Evolutionary conservation across 129 eudicot species (phyloP).

Genomic region (Tanacetum coccineum): DNA sequence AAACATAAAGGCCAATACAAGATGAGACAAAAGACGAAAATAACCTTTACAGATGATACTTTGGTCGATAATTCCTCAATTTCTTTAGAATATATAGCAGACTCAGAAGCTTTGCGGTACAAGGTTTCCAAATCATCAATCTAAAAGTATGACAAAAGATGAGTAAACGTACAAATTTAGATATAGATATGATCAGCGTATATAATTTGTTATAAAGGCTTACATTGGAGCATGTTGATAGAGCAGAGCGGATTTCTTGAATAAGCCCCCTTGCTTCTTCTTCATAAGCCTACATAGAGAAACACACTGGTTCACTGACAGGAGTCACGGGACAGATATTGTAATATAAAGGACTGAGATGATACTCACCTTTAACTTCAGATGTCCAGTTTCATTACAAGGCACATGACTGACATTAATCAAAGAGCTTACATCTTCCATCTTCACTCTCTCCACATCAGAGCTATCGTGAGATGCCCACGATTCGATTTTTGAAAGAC

Average conservation of each 20-base stretch:
- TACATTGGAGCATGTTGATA: constrained; percentile 39
- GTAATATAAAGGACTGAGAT: background rate
- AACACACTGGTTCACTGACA: constrained; percentile 10
- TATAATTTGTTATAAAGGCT: constrained; percentile 1
- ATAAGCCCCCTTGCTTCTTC: constrained; percentile 64
- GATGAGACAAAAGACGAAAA: constrained; percentile 2
- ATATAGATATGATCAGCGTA: background rate
- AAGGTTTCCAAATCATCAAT: constrained; percentile 68
- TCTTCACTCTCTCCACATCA: constrained; percentile 55
- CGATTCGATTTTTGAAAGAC: constrained; percentile 53
- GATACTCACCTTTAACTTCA: constrained; percentile 61
- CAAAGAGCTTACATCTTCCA: constrained; percentile 53
- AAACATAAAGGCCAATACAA: constrained; percentile 3
- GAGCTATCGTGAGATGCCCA: constrained; percentile 35
- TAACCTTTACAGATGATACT: constrained; percentile 68
- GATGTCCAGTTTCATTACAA: constrained; percentile 69
- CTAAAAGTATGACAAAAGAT: constrained; percentile 33
- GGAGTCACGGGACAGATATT: background rate
- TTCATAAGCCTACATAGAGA: constrained; percentile 45
- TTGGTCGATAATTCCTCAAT: constrained; percentile 56
- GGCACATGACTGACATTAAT: constrained; percentile 52
- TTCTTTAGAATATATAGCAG: constrained; percentile 59
- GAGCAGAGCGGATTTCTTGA: constrained; percentile 57
- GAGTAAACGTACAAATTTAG: constrained; percentile 5
- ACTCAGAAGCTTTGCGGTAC: constrained; percentile 43